These are phyloP conservation scores for Neoboletus brunneissimus DNA, from an alignment of 768 basidiomycete species.

Conservation along the genomic window DNA sequence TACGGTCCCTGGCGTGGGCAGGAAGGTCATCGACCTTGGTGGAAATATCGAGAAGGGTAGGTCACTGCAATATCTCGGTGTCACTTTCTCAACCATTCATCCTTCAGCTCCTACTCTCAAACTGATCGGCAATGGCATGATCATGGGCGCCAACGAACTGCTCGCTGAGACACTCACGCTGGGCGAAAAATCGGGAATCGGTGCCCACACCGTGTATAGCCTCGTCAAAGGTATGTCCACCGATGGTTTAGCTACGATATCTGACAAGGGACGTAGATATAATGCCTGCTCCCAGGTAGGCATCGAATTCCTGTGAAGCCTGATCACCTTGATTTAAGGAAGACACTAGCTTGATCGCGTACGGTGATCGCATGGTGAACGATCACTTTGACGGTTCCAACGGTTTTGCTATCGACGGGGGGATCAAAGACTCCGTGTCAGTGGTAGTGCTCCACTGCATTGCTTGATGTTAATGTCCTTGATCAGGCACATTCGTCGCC, in stretches of 20 bases:
- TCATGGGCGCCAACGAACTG: slow-evolving; percentile 74
- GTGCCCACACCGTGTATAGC: slow-evolving; percentile 51
- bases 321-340: slow-evolving; percentile 1
- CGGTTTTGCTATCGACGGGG: slow-evolving; percentile 84
- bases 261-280: slow-evolving; percentile 45
- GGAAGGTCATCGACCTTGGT: slow-evolving; percentile 78
- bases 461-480: slow-evolving; percentile 5
- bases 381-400: slow-evolving; percentile 70
- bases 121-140: slow-evolving; percentile 76
- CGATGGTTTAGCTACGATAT: slow-evolving; percentile 1
- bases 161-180: slow-evolving; percentile 83
- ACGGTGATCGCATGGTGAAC: slow-evolving; percentile 66
- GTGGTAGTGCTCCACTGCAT: slow-evolving; percentile 19
- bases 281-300: slow-evolving; percentile 62
- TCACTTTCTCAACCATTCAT: not conserved
- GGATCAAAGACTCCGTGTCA: slow-evolving; percentile 77
- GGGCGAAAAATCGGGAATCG: slow-evolving; percentile 80
- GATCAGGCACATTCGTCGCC: slow-evolving; percentile 61
- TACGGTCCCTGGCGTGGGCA: slow-evolving; percentile 76
- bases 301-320: not conserved
- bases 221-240: slow-evolving; percentile 53
- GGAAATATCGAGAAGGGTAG: slow-evolving; percentile 80
- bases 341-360: slow-evolving; percentile 44
- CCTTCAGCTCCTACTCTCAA: slow-evolving; percentile 64
- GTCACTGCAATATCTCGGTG: not conserved